Evolutionary conservation across 768 basidiomycete genomes (phyloP), one percentile per base, ranked within the genome.

Genomic region (Filobasidium floriforme): DNA sequence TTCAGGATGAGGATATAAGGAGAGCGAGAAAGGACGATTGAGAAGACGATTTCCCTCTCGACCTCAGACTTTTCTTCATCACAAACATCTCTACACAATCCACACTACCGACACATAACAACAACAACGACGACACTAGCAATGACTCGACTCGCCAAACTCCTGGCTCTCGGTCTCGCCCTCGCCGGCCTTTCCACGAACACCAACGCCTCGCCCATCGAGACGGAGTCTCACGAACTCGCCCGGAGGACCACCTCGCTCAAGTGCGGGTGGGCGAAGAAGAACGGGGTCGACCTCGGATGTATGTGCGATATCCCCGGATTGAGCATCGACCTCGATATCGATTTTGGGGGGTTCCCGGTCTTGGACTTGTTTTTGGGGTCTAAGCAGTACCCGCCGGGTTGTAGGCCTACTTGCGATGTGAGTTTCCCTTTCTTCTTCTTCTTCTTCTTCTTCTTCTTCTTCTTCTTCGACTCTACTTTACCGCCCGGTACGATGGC

Each of bases 391-490:
- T 54, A 54, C 52, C 52, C 52, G 9, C 26, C 52, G 11, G 52
- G 52, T 11, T 54, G 52, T 24, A 54, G 52, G 52, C 52, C 52
- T 24, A 54, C 52, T 10, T 54, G 52, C 22, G 52, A 54, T 24
- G 52, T 54, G 52, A 54, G 52, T 19, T 19, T 10, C 43, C 10
- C 43, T 10, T 44, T 44, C 19, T 19, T 10, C 43, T 44, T 44
- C 43, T 44, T 10, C 10, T n/a, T n/a, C 43, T 19, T 44, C 19
- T 44, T 44, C 10, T 19, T 10, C 43, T 44, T 44, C 43, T 44
- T 19, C 10, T 19, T 44, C 10, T 10, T 19, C 43, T 54, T 11
- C 12, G 22, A 11, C 52, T 54, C 52, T n/a, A 24, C 11, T n/a
- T n/a, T n/a, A n/a, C n/a, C n/a, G n/a, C n/a, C n/a, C n/a, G n/a